Conservation (phyloP, 2,329 filamentous ascomycete species). For the Achaetomium macrosporum region DNA sequence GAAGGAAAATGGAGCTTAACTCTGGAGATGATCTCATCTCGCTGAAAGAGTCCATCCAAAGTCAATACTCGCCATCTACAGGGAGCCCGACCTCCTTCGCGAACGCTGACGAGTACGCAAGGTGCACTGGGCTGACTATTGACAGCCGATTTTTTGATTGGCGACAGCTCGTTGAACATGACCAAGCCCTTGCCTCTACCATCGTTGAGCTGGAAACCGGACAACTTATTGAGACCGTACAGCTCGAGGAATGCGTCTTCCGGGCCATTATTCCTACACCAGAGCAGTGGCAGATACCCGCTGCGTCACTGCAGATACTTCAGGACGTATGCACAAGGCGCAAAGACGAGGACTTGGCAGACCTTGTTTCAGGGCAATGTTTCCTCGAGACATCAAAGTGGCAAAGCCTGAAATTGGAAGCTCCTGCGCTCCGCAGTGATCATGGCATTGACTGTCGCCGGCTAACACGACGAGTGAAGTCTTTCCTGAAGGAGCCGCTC, state of each 20-base stretch:
- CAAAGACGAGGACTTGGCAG: conserved; percentile 8
- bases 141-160: conserved; percentile 17
- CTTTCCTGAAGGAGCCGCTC: conserved; percentile 13
- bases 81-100: background rate
- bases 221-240: conserved; percentile 12
- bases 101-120: conserved; percentile 21
- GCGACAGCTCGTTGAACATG: conserved; percentile 8
- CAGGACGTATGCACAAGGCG: conserved; percentile 13
- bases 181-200: conserved; percentile 10
- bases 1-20: conserved; percentile 12
- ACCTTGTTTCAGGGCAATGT: conserved; percentile 13
- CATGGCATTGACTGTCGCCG: conserved; percentile 22
- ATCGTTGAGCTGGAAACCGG: conserved; percentile 4
- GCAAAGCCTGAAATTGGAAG: conserved; percentile 22
- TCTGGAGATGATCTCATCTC: conserved; percentile 13
- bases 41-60: conserved; percentile 13
- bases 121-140: conserved; percentile 17
- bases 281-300: conserved; percentile 20
- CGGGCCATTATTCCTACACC: conserved; percentile 18
- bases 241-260: conserved; percentile 22
- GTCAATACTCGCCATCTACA: background rate
- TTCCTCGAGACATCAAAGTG: conserved; percentile 1
- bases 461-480: conserved; percentile 12
- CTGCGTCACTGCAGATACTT: conserved; percentile 14
- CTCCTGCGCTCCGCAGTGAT: conserved; percentile 25